phyloP scores from a whole-genome alignment of 2,329 filamentous ascomycete species.

The Fusarium gaditjirri region DNA sequence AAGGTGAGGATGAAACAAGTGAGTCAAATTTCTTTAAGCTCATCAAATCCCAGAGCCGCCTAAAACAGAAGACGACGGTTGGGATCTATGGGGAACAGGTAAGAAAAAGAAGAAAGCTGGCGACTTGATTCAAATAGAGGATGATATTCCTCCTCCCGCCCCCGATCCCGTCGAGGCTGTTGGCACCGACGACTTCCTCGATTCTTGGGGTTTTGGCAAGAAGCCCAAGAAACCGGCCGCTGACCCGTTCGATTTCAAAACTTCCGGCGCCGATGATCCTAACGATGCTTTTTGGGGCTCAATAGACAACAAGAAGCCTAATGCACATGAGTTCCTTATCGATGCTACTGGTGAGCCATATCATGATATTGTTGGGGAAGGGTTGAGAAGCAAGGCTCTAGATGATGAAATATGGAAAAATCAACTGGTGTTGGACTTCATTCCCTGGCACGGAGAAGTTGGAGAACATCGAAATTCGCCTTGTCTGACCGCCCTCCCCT shows the following conservation, averaged over 20 bases:
- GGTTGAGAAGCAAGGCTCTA: conserved; percentile 55
- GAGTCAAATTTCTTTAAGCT: conserved; percentile 25
- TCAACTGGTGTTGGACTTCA: conserved; percentile 57
- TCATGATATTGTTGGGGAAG: conserved; percentile 58
- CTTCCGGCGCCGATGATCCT: conserved; percentile 57
- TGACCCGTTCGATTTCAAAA: conserved; percentile 50
- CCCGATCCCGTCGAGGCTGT: conserved; percentile 48
- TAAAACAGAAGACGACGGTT: conserved; percentile 36
- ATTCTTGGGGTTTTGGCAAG: conserved; percentile 65
- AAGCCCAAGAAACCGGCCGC: conserved; percentile 54
- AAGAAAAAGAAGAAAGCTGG: conserved; percentile 53
- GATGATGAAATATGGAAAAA: conserved; percentile 58
- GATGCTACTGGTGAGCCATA: conserved; percentile 59
- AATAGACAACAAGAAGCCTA: conserved; percentile 55
- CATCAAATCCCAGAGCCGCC: conserved; percentile 18
- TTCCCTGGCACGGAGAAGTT: conserved; percentile 57
- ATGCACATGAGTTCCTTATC: conserved; percentile 57
- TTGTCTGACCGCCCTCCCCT: conserved; percentile 58
- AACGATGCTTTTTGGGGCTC: conserved; percentile 54
- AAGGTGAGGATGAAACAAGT: conserved; percentile 40
- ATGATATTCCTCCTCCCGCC: conserved; percentile 44
- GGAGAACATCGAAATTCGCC: conserved; percentile 51
- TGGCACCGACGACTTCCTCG: conserved; percentile 64
- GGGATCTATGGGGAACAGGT: conserved; percentile 45
- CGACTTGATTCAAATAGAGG: conserved; percentile 52